Conservation (phyloP, 352 stramenopile genomes). For the Elongisporangium prolatum region DNA sequence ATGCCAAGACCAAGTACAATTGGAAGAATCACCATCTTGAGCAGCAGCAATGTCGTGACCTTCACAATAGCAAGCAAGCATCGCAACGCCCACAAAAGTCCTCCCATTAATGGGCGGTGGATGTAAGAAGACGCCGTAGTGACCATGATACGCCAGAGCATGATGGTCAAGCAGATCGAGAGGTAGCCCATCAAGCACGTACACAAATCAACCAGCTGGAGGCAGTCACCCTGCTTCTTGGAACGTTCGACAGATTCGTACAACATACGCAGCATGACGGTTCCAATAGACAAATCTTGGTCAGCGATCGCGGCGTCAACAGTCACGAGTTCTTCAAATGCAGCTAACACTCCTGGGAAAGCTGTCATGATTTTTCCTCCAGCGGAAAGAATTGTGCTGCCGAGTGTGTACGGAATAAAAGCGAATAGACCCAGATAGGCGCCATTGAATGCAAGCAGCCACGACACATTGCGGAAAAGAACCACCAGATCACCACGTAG, state of each 20-base stretch:
- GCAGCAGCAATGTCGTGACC: slow-evolving; percentile 92
- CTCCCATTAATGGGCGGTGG: slow-evolving; percentile 74
- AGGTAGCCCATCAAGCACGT: slow-evolving; percentile 78
- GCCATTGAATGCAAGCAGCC: slow-evolving; percentile 96
- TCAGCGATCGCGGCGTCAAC: slow-evolving; percentile 14
- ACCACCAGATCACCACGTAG: slow-evolving; percentile 92
- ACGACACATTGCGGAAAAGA: slow-evolving; percentile 95
- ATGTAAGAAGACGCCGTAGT: slow-evolving; percentile 81
- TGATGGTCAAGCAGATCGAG: slow-evolving; percentile 80
- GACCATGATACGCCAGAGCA: slow-evolving; percentile 84
- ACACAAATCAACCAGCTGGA: slow-evolving; percentile 82
- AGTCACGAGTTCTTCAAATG: slow-evolving; percentile 15
- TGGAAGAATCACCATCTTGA: slow-evolving; percentile 98
- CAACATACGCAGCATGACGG: slow-evolving; percentile 53
- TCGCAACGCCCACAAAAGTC: slow-evolving; percentile 71
- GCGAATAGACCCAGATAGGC: slow-evolving; percentile 95
- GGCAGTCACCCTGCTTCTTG: slow-evolving; percentile 64
- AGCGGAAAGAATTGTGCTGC: slow-evolving; percentile 84
- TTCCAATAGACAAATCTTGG: slow-evolving; percentile 18
- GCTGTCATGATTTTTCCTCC: slow-evolving; percentile 53
- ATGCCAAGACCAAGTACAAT: slow-evolving; percentile 92
- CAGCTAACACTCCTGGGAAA: slow-evolving; percentile 30
- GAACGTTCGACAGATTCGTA: slow-evolving; percentile 49
- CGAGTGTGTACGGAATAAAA: slow-evolving; percentile 94
- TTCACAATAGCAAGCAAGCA: slow-evolving; percentile 90